These are phyloP conservation scores for Coemansia sp. DNA, from an alignment of 192 early-diverging fungal genomes.

Conservation along the genomic window DNA sequence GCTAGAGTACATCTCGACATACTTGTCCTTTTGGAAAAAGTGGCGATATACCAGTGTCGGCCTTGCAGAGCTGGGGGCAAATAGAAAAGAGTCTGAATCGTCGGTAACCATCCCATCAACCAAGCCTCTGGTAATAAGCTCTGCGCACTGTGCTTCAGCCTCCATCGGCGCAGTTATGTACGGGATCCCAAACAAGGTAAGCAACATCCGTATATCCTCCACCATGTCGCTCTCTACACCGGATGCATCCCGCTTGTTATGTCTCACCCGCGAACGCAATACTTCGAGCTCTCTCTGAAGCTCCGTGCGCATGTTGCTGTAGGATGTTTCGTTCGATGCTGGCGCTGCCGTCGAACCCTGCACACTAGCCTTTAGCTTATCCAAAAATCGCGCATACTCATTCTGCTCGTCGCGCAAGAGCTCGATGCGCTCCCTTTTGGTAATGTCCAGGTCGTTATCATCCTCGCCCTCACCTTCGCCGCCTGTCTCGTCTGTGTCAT, in stretches of 20 bases:
- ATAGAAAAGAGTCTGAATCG: slow-evolving; percentile 96
- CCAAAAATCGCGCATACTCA: slow-evolving; percentile 69
- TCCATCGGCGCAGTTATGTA: slow-evolving; percentile 94
- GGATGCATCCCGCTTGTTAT: slow-evolving; percentile 38
- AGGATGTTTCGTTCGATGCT: not conserved
- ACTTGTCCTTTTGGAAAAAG: slow-evolving; percentile 90
- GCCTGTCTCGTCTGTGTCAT: not conserved
- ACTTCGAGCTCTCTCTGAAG: slow-evolving; percentile 33
- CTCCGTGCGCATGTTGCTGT: slow-evolving; percentile 29
- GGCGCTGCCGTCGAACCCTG: not conserved
- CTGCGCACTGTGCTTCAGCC: slow-evolving; percentile 97
- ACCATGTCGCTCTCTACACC: slow-evolving; percentile 50
- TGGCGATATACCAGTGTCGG: slow-evolving; percentile 76
- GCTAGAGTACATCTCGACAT: slow-evolving; percentile 81
- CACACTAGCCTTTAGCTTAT: slow-evolving; percentile 24
- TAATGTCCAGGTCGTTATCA: slow-evolving; percentile 42
- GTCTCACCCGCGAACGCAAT: slow-evolving; percentile 34
- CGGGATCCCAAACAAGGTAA: slow-evolving; percentile 92
- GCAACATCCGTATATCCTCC: slow-evolving; percentile 65
- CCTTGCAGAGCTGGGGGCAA: slow-evolving; percentile 65
- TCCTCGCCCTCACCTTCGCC: slow-evolving; percentile 20
- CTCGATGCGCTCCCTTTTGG: slow-evolving; percentile 16
- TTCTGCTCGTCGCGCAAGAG: slow-evolving; percentile 57
- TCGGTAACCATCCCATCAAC: slow-evolving; percentile 97
- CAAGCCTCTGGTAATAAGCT: slow-evolving; percentile 58